Conservation (phyloP, 73 alveolate species). For the Diophrys appendiculata region DNA sequence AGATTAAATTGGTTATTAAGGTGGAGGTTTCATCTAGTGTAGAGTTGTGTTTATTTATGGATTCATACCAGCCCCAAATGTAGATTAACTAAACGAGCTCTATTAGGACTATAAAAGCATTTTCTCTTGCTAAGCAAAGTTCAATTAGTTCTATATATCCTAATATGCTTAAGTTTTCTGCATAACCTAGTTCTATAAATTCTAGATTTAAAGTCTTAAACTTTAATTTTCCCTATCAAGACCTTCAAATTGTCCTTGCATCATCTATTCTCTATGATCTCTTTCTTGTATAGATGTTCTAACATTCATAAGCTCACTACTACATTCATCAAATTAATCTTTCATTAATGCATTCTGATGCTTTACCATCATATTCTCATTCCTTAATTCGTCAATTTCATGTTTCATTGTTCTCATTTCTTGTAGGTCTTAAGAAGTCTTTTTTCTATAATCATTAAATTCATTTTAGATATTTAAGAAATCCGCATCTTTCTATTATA, state of each 20-base stretch:
- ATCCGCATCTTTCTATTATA: conserved; percentile 32
- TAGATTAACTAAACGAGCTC: too few species aligned
- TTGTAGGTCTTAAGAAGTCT: conserved; percentile 10
- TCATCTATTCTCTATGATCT: not conserved
- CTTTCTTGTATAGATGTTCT: not conserved
- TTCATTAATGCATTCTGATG: not conserved
- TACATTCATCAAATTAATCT: not conserved
- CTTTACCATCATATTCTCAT: conserved; percentile 19
- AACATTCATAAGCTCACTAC: not conserved
- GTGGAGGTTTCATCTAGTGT: not conserved
- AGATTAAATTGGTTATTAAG: not conserved
- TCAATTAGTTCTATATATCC: not conserved
- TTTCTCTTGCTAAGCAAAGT: not conserved
- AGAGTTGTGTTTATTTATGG: not conserved
- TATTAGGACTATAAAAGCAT: too few species aligned
- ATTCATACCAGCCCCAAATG: not conserved
- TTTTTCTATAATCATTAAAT: conserved; percentile 24
- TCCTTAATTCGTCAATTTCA: conserved; percentile 12
- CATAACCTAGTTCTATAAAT: not conserved
- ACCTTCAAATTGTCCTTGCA: not conserved
- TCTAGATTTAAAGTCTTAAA: not conserved
- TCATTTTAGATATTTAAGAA: conserved; percentile 29
- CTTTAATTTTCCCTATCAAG: not conserved
- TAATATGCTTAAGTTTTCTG: not conserved
- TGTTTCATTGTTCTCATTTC: not conserved